These are phyloP conservation scores for Parmelia sp. DNA, from an alignment of 495 filamentous ascomycete genomes.

Conservation along the genomic window DNA sequence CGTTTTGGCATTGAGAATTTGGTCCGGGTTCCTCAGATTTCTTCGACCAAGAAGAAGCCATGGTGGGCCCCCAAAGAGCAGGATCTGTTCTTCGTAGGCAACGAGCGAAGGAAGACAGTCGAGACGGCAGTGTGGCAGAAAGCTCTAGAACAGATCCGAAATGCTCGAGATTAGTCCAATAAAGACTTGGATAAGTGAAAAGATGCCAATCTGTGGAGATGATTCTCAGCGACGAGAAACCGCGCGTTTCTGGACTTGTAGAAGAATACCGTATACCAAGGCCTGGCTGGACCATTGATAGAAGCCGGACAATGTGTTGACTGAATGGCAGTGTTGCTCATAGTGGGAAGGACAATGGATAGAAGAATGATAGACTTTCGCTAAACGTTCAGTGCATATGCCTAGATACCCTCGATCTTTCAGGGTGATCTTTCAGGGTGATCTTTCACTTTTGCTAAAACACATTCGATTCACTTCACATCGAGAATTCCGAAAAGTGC, in stretches of 20 bases:
- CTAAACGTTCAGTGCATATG: too few relatives aligned
- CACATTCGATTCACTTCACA: neutral
- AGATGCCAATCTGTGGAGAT: neutral
- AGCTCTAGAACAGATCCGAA: conserved; percentile 17
- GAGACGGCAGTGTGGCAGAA: conserved; percentile 22
- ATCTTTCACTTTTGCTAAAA: too few relatives aligned
- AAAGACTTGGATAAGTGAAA: neutral
- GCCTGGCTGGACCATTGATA: too few relatives aligned
- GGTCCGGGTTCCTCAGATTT: conserved; percentile 26
- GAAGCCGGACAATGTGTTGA: too few relatives aligned
- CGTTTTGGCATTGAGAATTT: conserved; percentile 49
- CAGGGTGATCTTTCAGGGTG: too few relatives aligned
- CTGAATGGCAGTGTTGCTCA: too few relatives aligned
- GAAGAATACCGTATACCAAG: too few relatives aligned
- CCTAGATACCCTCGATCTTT: too few relatives aligned
- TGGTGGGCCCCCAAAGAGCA: conserved; percentile 29
- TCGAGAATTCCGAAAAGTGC: neutral
- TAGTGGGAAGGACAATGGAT: too few relatives aligned
- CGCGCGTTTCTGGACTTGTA: too few relatives aligned
- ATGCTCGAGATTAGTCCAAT: neutral
- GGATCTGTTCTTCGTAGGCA: conserved; percentile 21
- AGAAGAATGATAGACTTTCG: too few relatives aligned
- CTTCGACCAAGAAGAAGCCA: conserved; percentile 21
- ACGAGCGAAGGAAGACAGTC: conserved; percentile 14
- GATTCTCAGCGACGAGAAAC: neutral